Base-by-base conservation (phyloP, 2,329 filamentous ascomycete genomes). In the Colletotrichum sp. region DNA sequence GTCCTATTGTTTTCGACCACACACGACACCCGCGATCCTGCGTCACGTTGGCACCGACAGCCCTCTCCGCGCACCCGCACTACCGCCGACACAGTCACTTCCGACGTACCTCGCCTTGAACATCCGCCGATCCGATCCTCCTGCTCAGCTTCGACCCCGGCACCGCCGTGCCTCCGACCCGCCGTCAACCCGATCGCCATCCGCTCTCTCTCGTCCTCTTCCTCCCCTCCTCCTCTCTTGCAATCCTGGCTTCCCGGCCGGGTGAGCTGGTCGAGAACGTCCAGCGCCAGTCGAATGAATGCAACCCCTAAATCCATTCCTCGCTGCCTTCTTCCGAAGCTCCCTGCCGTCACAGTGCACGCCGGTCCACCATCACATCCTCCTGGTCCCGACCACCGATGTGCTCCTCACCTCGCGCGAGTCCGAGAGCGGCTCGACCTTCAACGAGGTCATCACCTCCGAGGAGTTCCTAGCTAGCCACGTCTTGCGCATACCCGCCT, bases 261-360 rank as follows among this genome's bases (percentile, higher is more conserved):
- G 71, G 75, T 61, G 64, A 77, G 75, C 76, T 77, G 76, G 76
- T 67, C 39, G 71, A 66, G 70, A 66, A 52, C 70, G 75, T 73
- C 70, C 68, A 75, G 77, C 75, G 67, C 68, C 71, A 71, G 69
- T 76, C 77, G 77, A 78, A 77, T 78, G 77, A 78, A 98, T 98
- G 96, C 96, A 96, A 93, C 95, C 97, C 89, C 91, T 98, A 93
- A 99, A 99, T 88, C 97, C 97, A 85, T 98, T 98, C 88, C 91
- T 99, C 86, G 94, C 95, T 90, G 96, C 96, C 90, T 98, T 99
- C 93, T 98, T 98, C 91, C 96, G 95, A 89, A 98, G 96, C 91
- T 93, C 95, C 85, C 91, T 98, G 84, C 94, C 94, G 80, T 89
- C 94, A 82, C 96, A 98, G 93, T 98, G 97, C 89, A 92, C 93